phyloP scores from a whole-genome alignment of 1,284 basidiomycete genomes.

The Mycosarcoma maydis region DNA sequence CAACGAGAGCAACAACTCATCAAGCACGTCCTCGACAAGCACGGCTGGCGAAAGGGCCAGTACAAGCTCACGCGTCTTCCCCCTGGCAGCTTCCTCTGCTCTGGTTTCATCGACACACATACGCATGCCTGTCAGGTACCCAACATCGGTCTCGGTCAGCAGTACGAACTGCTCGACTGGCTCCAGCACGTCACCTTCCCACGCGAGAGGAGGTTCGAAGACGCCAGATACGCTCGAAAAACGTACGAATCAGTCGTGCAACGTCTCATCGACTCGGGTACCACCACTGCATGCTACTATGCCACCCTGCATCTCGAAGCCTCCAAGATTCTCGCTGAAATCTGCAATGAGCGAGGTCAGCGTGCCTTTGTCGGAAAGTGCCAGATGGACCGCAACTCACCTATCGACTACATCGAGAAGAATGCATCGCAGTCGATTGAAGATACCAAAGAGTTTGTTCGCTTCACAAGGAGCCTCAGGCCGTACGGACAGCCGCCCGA shows the following conservation, averaged over 20 bases:
- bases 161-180: conserved; percentile 86
- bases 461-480: conserved; percentile 44
- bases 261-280: conserved; percentile 75
- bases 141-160: conserved; percentile 74
- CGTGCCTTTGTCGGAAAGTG: conserved; percentile 90
- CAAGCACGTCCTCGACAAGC: conserved; percentile 34
- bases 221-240: conserved; percentile 76
- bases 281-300: conserved; percentile 93
- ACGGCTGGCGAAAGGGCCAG: conserved; percentile 62
- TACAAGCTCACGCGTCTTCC: conserved; percentile 71
- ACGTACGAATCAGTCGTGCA: conserved; percentile 80
- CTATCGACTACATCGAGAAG: conserved; percentile 77
- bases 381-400: conserved; percentile 86
- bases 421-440: conserved; percentile 55
- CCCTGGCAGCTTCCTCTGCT: conserved; percentile 81
- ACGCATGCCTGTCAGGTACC: conserved; percentile 71
- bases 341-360: conserved; percentile 79
- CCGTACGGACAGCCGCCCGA: conserved; percentile 45
- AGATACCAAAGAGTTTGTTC: conserved; percentile 60
- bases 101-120: conserved; percentile 90
- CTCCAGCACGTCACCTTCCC: conserved; percentile 87
- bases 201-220: conserved; percentile 81
- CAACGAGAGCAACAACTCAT: conserved; percentile 42
- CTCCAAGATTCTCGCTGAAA: conserved; percentile 82
- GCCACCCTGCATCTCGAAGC: conserved; percentile 83